Conservation (phyloP, 2,329 filamentous ascomycete species). For the Meredithiella fracta region DNA sequence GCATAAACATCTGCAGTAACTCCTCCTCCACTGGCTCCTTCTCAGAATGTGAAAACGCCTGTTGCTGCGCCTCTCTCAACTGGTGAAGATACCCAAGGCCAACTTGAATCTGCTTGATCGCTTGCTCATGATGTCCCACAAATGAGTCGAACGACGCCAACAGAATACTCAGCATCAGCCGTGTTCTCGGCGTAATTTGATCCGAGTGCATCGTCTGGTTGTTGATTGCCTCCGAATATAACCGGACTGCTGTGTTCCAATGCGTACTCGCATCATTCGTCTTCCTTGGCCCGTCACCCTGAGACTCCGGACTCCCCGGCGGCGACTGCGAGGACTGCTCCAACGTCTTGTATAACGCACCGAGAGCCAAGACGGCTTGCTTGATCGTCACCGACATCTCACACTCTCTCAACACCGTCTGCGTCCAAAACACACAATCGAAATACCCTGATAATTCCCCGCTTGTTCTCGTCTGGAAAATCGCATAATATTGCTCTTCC, state of each 20-base stretch:
- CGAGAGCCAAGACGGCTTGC: conserved; percentile 49
- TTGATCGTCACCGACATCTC: conserved; percentile 44
- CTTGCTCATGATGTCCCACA: conserved; percentile 44
- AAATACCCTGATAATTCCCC: conserved; percentile 51
- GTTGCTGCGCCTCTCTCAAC: conserved; percentile 26
- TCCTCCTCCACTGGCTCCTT: conserved; percentile 40
- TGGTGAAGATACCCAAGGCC: conserved; percentile 39
- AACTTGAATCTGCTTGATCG: conserved; percentile 43
- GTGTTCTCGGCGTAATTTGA: conserved; percentile 29
- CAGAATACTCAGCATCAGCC: conserved; percentile 48
- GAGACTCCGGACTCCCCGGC: conserved; percentile 28
- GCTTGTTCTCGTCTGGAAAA: conserved; percentile 45
- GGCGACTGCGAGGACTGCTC: conserved; percentile 39
- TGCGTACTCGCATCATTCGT: conserved; percentile 27
- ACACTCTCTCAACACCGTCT: conserved; percentile 45
- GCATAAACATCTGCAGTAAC: conserved; percentile 45
- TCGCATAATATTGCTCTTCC: conserved; percentile 44
- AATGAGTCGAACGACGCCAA: conserved; percentile 55
- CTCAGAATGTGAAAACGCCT: conserved; percentile 5
- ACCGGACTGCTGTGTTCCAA: conserved; percentile 42
- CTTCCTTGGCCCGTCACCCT: background rate
- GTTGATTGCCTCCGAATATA: conserved; percentile 41
- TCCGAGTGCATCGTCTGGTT: conserved; percentile 30
- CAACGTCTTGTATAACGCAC: conserved; percentile 49
- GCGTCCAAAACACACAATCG: conserved; percentile 48